Evolutionary conservation across 805 yeast species (phyloP).

Genomic region (Metschnikowia colocasiae): DNA sequence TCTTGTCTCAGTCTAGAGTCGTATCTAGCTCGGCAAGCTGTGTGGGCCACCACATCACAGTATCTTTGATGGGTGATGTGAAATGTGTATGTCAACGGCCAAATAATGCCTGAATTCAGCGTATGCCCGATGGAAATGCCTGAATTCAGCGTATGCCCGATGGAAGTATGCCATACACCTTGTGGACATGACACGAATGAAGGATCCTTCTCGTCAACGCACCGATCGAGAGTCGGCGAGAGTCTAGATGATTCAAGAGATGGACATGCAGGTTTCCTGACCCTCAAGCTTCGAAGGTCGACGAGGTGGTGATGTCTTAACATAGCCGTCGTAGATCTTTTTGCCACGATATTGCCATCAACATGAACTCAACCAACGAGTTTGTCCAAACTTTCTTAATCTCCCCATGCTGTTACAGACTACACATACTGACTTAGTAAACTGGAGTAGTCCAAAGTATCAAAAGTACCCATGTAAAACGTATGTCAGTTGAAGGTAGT

Average conservation of each 20-base stretch:
- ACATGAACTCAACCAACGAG: slow-evolving; percentile 96
- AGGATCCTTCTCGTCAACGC: slow-evolving; percentile 77
- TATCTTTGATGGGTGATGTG: slow-evolving; percentile 95
- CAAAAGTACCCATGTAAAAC: too few relatives aligned
- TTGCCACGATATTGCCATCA: slow-evolving; percentile 96
- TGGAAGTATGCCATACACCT: slow-evolving; percentile 99
- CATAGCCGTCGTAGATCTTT: slow-evolving; percentile 95
- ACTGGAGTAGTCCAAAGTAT: too few relatives aligned
- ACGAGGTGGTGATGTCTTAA: slow-evolving; percentile 95
- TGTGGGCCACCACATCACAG: slow-evolving; percentile 95
- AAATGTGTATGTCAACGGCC: slow-evolving; percentile 96
- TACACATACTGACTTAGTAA: too few relatives aligned
- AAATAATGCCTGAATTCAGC: slow-evolving; percentile 92
- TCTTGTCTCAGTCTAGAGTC: slow-evolving; percentile 86
- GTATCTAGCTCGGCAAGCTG: slow-evolving; percentile 96
- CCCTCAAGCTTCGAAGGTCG: slow-evolving; percentile 83
- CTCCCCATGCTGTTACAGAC: too few relatives aligned
- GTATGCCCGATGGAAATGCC: slow-evolving; percentile 88
- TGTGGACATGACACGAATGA: slow-evolving; percentile 93
- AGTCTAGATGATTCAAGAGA: slow-evolving; percentile 81
- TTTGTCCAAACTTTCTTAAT: slow-evolving; percentile 84
- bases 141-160: too few relatives aligned
- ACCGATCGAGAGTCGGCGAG: slow-evolving; percentile 91
- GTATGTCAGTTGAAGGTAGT: too few relatives aligned
- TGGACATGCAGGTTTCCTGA: slow-evolving; percentile 63